These are phyloP conservation scores for Cardiospermum halicacabum DNA, from an alignment of 345 rosid species.

Conservation along the genomic window DNA sequence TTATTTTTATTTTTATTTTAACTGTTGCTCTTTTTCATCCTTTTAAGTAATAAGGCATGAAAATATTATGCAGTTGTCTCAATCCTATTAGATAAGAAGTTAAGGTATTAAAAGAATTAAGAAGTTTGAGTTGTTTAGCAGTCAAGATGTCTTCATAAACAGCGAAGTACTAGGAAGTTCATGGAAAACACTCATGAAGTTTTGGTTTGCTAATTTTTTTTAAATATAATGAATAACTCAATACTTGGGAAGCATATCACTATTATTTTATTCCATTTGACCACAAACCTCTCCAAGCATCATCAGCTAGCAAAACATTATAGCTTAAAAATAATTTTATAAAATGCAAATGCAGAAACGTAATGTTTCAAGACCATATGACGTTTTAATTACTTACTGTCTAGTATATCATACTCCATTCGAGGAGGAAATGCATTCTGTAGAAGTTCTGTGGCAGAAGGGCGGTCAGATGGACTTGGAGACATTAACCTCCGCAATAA, in stretches of 20 bases:
- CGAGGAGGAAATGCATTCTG: constrained; percentile 78
- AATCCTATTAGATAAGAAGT: no score
- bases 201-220: no score
- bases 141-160: no score
- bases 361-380: neutral
- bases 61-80: no score
- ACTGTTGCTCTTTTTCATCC: no score
- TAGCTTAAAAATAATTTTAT: neutral
- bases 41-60: no score
- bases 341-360: constrained; percentile 2
- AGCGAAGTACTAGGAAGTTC: no score
- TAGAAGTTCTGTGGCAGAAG: constrained; percentile 87
- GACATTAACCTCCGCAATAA: constrained; percentile 70
- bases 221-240: neutral
- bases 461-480: constrained; percentile 95
- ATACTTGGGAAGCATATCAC: neutral
- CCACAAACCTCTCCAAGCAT: neutral
- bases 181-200: no score
- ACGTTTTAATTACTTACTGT: constrained; percentile 48
- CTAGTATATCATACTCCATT: constrained; percentile 86
- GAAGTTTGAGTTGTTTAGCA: no score
- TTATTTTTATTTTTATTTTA: no score
- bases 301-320: neutral
- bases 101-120: no score
- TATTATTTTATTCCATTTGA: neutral